These are phyloP conservation scores for Fusarium xylarioides DNA, from an alignment of 2,329 filamentous ascomycete genomes.

Conservation along the genomic window DNA sequence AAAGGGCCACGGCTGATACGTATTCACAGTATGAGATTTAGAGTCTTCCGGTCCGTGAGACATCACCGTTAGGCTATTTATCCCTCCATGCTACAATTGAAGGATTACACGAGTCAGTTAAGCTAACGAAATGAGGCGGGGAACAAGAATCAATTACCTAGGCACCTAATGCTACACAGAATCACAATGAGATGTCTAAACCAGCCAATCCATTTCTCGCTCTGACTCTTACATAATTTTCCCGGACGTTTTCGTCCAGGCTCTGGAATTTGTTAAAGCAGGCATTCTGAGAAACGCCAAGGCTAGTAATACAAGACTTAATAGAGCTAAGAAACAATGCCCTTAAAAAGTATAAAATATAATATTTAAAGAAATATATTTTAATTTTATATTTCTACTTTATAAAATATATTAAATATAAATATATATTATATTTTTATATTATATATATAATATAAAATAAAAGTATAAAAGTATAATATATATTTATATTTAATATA, in stretches of 20 bases:
- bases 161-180: not conserved
- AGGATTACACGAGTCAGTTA: not conserved
- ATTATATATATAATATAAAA: too few species aligned
- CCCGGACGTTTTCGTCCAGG: not conserved
- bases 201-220: not conserved
- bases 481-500: too few species aligned
- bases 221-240: not conserved
- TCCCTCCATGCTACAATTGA: not conserved
- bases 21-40: not conserved
- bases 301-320: too few species aligned
- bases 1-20: slow-evolving; percentile 16
- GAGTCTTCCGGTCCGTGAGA: not conserved
- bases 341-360: too few species aligned
- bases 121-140: not conserved
- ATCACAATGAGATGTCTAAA: not conserved
- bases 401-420: too few species aligned
- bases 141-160: not conserved
- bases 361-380: too few species aligned
- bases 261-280: not conserved
- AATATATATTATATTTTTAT: too few species aligned
- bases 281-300: too few species aligned
- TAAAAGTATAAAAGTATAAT: too few species aligned
- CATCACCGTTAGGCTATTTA: not conserved
- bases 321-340: too few species aligned
- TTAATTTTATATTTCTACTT: too few species aligned